Evolutionary conservation across 768 basidiomycete genomes (phyloP), one percentile per base, ranked within the genome.

Genomic region (Psilocybe sp.): DNA sequence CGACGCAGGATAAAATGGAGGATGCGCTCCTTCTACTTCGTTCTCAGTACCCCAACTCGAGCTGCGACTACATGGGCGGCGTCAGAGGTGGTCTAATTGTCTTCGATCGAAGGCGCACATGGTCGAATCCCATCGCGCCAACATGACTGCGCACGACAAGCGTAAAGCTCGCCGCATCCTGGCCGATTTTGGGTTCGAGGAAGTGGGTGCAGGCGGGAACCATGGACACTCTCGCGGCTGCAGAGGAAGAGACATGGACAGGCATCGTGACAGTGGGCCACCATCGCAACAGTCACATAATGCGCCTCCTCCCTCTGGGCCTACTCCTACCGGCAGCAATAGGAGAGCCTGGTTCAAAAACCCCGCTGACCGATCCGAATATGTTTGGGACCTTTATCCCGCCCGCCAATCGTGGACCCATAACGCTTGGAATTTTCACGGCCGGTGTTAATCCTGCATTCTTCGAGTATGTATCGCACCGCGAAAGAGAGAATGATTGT

Each of bases 71-170:
- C 57, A 84, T 87, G 54, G 92, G 81, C 0, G 82, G 82, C 33
- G 91, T 92, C 16, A 98, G 96, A 96, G 81, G 81, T 19, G 90
- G 93, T 63, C 75, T 99, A 20, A 89, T 98, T 52, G 97, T 98
- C 12, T 98, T 98, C 65, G 82, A 83, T 37, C 98, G 34, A 84
- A 93, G 65, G 96, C 86, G 0, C 97, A 99, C 64, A 85, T 87
- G 70, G 85, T 98, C 9, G 85, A 89, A 46, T 85, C 83, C 46
- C 92, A 95, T 52, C 87, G 85, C 8, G 79, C 75, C 1, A 82
- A 83, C 32, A 85, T 90, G 84, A 81, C 77, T 13, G 67, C 87
- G 2, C 75, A 81, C 13, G 88, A 88, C 58, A 81, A 78, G 56
- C 82, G 77, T 50, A 87, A 87, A 16, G 84, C 82, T 0, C 72